Base-by-base conservation (phyloP, 306 rosid genomes). In the Herpetospermum pedunculosum region DNA sequence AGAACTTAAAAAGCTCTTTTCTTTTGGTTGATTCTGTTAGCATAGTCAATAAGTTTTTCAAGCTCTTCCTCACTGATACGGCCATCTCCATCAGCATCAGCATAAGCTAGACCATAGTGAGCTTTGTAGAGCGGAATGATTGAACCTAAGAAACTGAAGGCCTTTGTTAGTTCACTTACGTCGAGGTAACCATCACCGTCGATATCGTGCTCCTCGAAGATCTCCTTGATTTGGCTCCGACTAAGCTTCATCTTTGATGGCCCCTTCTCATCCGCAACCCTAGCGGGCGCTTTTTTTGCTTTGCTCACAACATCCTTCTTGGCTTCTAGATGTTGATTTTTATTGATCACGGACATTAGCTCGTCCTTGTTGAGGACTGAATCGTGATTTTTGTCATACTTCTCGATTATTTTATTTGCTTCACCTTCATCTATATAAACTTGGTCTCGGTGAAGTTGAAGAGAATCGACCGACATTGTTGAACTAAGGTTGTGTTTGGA, bases 31-130 rank as follows among this genome's bases (percentile, higher is more conserved):
- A 12, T 37, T 46, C 25, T 72, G 37, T 58, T 28, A 9, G 77
- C 80, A 63, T 76, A 80, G 23, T 76, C 73, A 4, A 76, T 29
- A 2, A 76, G 77, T 8, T 64, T 18, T 28, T 62, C 30, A 37
- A 80, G 74, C 2, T 76, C 80, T 2, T 76, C 60, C 12, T 50
- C 80, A 2, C 75, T 70, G 10, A 80, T 64, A 11, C 52, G 74
- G 1, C 83, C 77, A 34, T 80, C 83, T 43, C 59, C 55, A 30
- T 76, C 60, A 3, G 30, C 62, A 46, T 80, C 84, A 37, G 58
- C 58, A 16, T 41, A 40, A 30, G 8, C 25, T 5, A 75, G 29
- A 8, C 44, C 44, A 6, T 47, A 38, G 0, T 32, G 3, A 35
- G 46, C 59, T 44, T 37, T 47, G 40, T 15, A 44, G 46, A 15